These are phyloP conservation scores for Pleurotus djamor DNA, from an alignment of 768 basidiomycete genomes.

Conservation along the genomic window DNA sequence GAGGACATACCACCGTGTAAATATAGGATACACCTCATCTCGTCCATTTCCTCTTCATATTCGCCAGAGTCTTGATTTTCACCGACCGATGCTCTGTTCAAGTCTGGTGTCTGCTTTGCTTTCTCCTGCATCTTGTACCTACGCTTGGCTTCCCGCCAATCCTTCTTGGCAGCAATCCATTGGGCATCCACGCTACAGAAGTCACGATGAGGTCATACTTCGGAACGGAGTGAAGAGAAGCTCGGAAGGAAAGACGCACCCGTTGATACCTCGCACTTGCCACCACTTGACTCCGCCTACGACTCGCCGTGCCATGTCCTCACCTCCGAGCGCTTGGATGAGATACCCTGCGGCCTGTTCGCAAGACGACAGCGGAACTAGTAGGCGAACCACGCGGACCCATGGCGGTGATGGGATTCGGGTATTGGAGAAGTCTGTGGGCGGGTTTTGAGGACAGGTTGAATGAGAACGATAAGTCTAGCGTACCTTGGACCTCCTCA, in stretches of 20 bases:
- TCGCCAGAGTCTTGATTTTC: constrained; percentile 25
- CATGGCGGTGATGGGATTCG: constrained; percentile 85
- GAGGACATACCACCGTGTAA: constrained; percentile 62
- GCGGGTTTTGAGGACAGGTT: neutral
- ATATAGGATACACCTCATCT: constrained; percentile 83
- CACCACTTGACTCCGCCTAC: constrained; percentile 97
- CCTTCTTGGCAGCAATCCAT: constrained; percentile 86
- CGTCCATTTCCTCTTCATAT: constrained; percentile 75
- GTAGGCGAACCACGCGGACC: constrained; percentile 67
- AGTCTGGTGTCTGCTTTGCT: constrained; percentile 18
- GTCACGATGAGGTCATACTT: constrained; percentile 6
- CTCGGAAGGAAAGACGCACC: constrained; percentile 44
- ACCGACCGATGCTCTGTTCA: constrained; percentile 13
- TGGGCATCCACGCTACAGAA: constrained; percentile 71
- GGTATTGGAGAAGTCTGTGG: constrained; percentile 68
- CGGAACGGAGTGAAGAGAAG: neutral
- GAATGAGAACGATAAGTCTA: neutral
- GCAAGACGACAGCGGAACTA: constrained; percentile 75
- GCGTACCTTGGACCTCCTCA: constrained; percentile 70
- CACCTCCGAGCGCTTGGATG: constrained; percentile 83
- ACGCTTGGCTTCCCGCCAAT: constrained; percentile 70
- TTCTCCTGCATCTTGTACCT: constrained; percentile 47
- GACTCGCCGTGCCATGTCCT: constrained; percentile 61
- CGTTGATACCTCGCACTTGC: constrained; percentile 86
- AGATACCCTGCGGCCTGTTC: constrained; percentile 72